Conservation (phyloP, 176 grass and related monocot species). For the Oropetium thomaeum region DNA sequence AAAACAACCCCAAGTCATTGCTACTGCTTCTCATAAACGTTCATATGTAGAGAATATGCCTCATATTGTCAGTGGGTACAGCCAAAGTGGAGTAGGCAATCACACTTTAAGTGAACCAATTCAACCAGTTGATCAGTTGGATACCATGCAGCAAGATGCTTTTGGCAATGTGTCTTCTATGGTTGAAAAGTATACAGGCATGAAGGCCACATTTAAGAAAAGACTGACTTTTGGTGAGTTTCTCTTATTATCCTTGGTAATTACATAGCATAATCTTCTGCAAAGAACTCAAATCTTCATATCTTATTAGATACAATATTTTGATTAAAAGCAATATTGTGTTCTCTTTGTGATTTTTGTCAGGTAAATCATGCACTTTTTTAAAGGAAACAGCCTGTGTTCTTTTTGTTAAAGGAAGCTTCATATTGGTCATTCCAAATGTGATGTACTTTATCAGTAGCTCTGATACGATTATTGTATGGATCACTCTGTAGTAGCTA, state of each 20-base stretch:
- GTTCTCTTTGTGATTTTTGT: slow-evolving; percentile 2
- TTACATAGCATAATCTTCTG: slow-evolving; percentile 8
- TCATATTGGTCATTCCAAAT: slow-evolving; percentile 2
- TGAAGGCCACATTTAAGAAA: slow-evolving; percentile 83
- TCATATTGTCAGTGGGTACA: slow-evolving; percentile 80
- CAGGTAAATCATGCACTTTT: neutral
- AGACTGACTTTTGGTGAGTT: slow-evolving; percentile 92
- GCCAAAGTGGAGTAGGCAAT: slow-evolving; percentile 65
- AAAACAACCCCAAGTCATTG: slow-evolving; percentile 90
- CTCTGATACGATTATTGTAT: slow-evolving; percentile 5
- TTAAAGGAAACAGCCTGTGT: slow-evolving; percentile 5
- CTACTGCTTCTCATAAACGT: slow-evolving; percentile 87
- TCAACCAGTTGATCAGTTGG: slow-evolving; percentile 43
- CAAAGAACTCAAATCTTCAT: slow-evolving; percentile 7
- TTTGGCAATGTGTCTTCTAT: slow-evolving; percentile 74
- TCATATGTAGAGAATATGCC: slow-evolving; percentile 87
- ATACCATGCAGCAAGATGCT: slow-evolving; percentile 58
- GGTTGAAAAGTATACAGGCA: slow-evolving; percentile 82
- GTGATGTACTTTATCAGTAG: slow-evolving; percentile 13
- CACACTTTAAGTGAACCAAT: slow-evolving; percentile 49
- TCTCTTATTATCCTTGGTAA: slow-evolving; percentile 3
- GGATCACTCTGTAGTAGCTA: neutral
- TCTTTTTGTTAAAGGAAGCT: neutral
- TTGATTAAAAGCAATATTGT: neutral
- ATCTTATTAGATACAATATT: slow-evolving; percentile 6